phyloP scores from a whole-genome alignment of 2,329 filamentous ascomycete species.

The Clarireedia paspali region DNA sequence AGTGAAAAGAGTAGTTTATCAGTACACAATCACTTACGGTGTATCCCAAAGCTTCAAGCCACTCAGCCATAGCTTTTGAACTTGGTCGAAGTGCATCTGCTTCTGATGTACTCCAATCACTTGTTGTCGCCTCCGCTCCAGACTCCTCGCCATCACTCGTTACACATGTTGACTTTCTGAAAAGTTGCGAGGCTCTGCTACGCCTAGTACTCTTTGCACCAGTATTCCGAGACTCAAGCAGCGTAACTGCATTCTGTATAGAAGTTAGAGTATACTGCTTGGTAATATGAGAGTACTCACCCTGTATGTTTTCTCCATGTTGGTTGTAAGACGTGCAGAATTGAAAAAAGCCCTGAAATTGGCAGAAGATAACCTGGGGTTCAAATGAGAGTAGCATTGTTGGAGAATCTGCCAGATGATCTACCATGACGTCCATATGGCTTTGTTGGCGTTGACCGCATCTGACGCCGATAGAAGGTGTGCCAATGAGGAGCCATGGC shows the following conservation, averaged over 20 bases:
- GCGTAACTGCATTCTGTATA: background rate
- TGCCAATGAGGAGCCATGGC: background rate
- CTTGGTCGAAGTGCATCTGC: background rate
- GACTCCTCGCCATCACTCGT: background rate
- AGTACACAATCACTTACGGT: background rate
- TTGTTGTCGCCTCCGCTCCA: background rate
- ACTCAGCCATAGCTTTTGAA: slow-evolving; percentile 1
- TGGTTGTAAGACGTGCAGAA: background rate
- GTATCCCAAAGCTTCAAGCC: slow-evolving; percentile 3
- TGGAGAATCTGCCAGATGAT: background rate
- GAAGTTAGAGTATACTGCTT: background rate
- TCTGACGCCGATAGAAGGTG: background rate
- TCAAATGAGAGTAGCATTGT: background rate
- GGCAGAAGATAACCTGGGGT: background rate
- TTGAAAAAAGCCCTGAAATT: background rate
- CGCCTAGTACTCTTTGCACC: background rate
- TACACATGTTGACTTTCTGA: background rate
- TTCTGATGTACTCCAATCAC: background rate
- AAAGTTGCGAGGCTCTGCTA: background rate
- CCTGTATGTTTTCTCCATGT: slow-evolving; percentile 1
- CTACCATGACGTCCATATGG: background rate
- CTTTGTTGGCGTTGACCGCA: background rate
- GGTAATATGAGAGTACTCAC: background rate
- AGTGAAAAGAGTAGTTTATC: background rate
- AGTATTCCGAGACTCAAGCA: background rate